Evolutionary conservation across 306 rosid genomes (phyloP).

Genomic region (Sesbania bispinosa): DNA sequence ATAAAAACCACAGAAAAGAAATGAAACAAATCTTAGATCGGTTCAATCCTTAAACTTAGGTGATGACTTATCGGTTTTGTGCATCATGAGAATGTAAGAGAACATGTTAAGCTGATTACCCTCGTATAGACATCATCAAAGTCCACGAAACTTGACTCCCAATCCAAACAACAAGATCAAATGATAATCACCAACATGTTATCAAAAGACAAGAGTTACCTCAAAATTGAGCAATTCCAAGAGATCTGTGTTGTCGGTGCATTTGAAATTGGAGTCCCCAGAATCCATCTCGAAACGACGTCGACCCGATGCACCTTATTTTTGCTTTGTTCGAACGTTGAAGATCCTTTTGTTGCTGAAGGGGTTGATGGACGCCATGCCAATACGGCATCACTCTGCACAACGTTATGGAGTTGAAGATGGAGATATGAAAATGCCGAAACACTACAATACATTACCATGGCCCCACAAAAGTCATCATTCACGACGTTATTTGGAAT

Average conservation of each 20-base stretch:
- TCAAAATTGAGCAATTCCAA: background rate
- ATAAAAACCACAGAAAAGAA: background rate
- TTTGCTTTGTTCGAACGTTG: background rate
- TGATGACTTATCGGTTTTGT: background rate
- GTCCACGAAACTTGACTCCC: constrained; percentile 1
- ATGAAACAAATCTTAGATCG: background rate
- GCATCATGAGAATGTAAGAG: background rate
- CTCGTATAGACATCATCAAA: background rate
- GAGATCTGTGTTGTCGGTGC: constrained; percentile 15
- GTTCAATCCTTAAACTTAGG: background rate
- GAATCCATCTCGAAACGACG: constrained; percentile 6
- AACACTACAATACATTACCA: background rate
- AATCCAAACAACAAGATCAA: background rate
- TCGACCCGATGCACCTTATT: background rate
- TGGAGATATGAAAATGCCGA: background rate
- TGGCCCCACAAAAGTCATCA: background rate
- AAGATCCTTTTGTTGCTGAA: background rate
- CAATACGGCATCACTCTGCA: background rate
- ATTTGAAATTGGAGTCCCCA: background rate
- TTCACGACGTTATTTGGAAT: background rate
- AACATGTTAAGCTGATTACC: background rate
- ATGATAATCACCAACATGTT: background rate
- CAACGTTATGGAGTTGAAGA: background rate
- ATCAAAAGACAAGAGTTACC: background rate
- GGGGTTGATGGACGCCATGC: background rate